These are phyloP conservation scores for Fraxinus americana DNA, from an alignment of 257 asterid species.

Conservation along the genomic window DNA sequence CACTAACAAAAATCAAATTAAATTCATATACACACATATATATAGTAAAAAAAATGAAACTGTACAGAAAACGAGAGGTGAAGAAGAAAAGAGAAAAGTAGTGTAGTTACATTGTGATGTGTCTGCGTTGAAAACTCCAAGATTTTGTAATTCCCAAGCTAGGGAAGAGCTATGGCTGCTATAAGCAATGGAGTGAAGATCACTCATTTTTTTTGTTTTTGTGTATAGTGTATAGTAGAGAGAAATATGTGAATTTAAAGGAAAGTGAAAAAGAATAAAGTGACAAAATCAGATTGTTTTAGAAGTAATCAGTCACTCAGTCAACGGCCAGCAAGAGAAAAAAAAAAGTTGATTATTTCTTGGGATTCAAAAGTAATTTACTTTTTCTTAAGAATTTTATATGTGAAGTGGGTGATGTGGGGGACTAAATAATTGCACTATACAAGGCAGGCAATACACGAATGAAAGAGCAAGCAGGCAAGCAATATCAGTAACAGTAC, in stretches of 20 bases:
- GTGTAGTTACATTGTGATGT: conserved; percentile 42
- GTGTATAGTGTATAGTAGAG: neutral
- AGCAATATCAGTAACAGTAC: conserved; percentile 1
- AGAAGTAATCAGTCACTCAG: conserved; percentile 46
- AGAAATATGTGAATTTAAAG: conserved; percentile 7
- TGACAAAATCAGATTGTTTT: conserved; percentile 22
- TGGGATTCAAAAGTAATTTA: conserved; percentile 34
- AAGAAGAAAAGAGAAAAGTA: neutral
- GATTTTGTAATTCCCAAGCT: conserved; percentile 45
- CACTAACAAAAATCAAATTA: neutral
- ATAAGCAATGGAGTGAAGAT: conserved; percentile 62
- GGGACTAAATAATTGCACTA: conserved; percentile 76
- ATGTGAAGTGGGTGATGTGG: conserved; percentile 24
- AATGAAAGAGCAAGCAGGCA: neutral
- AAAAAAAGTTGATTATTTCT: conserved; percentile 34
- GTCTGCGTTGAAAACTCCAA: conserved; percentile 75
- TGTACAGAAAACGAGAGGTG: neutral
- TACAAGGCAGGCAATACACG: conserved; percentile 32
- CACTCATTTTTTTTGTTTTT: conserved; percentile 37
- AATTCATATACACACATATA: neutral
- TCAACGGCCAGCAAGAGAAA: conserved; percentile 42
- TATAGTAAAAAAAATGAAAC: too few relatives aligned
- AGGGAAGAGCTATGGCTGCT: conserved; percentile 42
- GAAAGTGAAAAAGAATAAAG: conserved; percentile 25
- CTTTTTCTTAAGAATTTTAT: conserved; percentile 10